phyloP scores from a whole-genome alignment of 345 rosid species.

The Aurinia saxatilis region DNA sequence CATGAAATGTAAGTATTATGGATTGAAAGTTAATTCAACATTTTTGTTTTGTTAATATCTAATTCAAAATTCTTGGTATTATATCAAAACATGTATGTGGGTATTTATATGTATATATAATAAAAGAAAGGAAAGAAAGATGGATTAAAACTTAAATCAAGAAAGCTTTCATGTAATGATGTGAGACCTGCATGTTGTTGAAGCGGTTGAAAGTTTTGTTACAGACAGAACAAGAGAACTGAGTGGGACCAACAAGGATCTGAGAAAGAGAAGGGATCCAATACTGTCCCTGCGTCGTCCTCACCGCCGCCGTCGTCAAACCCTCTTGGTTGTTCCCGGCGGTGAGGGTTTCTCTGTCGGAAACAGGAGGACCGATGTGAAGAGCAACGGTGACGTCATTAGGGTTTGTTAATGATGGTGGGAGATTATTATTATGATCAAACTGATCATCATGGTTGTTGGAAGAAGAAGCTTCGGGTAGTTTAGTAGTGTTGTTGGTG shows the following conservation, averaged over 20 bases:
- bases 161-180: background rate
- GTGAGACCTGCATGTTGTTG: slow-evolving; percentile 85
- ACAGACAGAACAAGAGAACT: slow-evolving; percentile 90
- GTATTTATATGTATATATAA: background rate
- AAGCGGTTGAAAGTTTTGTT: slow-evolving; percentile 76
- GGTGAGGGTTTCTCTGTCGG: slow-evolving; percentile 18
- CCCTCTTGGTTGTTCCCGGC: slow-evolving; percentile 31
- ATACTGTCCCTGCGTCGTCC: slow-evolving; percentile 44
- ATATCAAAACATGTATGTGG: background rate
- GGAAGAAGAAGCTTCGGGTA: slow-evolving; percentile 15
- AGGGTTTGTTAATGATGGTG: slow-evolving; percentile 3
- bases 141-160: background rate
- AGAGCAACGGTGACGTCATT: slow-evolving; percentile 67
- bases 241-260: slow-evolving; percentile 91
- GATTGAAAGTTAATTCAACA: background rate
- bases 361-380: slow-evolving; percentile 50
- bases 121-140: background rate
- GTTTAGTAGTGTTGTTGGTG: slow-evolving; percentile 7
- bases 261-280: slow-evolving; percentile 89
- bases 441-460: background rate
- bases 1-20: background rate
- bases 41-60: too few species aligned
- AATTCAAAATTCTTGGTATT: background rate
- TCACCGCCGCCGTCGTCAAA: slow-evolving; percentile 21
- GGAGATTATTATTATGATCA: slow-evolving; percentile 7